Conservation (phyloP, 164 flowering plant species). For the Malania oleifera region DNA sequence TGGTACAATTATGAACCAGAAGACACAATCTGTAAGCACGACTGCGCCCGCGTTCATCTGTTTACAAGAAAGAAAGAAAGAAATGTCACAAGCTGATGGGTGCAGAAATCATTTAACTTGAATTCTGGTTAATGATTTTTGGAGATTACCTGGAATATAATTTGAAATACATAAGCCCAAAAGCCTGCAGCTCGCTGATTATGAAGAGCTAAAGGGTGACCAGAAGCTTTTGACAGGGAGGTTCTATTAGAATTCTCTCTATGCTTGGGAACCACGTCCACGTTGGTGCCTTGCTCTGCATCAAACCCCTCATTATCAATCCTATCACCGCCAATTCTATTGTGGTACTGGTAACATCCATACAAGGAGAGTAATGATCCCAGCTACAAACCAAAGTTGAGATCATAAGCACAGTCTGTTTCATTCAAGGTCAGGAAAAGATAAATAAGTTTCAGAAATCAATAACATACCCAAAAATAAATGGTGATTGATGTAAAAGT, state of each 20-base stretch:
- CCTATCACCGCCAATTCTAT: constrained; percentile 37
- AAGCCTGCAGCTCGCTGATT: constrained; percentile 49
- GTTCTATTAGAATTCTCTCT: constrained; percentile 18
- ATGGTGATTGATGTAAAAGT: constrained; percentile 69
- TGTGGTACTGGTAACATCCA: constrained; percentile 62
- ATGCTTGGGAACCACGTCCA: constrained; percentile 14
- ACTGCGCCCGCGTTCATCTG: constrained; percentile 97
- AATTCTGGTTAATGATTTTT: background rate
- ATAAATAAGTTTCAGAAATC: background rate
- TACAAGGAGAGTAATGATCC: constrained; percentile 64
- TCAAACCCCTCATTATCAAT: constrained; percentile 32
- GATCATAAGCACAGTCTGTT: constrained; percentile 1
- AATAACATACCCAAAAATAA: constrained; percentile 83
- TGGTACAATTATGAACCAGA: constrained; percentile 91
- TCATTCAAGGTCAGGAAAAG: too few relatives aligned
- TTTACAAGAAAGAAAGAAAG: constrained; percentile 11
- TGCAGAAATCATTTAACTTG: background rate
- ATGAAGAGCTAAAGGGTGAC: constrained; percentile 13
- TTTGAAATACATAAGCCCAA: constrained; percentile 67
- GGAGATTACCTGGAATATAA: constrained; percentile 67
- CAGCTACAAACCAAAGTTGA: constrained; percentile 39
- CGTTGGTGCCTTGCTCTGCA: constrained; percentile 43
- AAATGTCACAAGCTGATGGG: background rate
- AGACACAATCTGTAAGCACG: constrained; percentile 83
- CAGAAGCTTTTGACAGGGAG: constrained; percentile 19